Evolutionary conservation across 1,284 basidiomycete genomes (phyloP).

Genomic region (Pascua guehoae): DNA sequence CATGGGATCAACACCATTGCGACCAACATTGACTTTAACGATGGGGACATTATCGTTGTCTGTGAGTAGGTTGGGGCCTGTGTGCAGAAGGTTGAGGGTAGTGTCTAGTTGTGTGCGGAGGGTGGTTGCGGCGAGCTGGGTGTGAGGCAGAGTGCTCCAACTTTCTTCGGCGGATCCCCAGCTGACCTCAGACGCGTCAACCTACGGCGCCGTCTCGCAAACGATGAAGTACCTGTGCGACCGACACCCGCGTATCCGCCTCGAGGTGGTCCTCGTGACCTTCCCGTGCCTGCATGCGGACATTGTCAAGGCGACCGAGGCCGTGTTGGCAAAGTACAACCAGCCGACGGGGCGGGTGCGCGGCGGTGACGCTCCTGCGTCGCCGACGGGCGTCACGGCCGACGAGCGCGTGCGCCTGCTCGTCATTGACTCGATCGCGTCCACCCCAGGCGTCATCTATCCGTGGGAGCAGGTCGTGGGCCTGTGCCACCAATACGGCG

Average conservation of each 20-base stretch:
- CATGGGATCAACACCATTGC: constrained; percentile 66
- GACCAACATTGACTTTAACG: constrained; percentile 59
- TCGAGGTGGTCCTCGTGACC: constrained; percentile 56
- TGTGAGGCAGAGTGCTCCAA: not conserved
- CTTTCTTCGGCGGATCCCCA: not conserved
- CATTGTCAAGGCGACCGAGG: constrained; percentile 59
- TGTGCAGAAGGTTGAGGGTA: no score
- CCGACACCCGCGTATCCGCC: constrained; percentile 54
- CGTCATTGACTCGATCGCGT: constrained; percentile 69
- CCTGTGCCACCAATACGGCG: constrained; percentile 65
- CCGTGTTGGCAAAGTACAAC: constrained; percentile 46
- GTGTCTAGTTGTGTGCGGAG: no score
- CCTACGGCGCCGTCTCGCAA: constrained; percentile 61
- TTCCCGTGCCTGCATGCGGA: constrained; percentile 64
- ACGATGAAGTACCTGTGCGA: constrained; percentile 63
- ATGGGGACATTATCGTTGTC: constrained; percentile 55
- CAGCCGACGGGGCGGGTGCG: not conserved
- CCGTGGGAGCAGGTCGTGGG: constrained; percentile 76
- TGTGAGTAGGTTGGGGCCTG: constrained; percentile 43
- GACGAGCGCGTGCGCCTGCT: constrained; percentile 56
- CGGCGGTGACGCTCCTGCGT: constrained; percentile 11
- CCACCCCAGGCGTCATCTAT: constrained; percentile 63
- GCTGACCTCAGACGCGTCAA: constrained; percentile 57
- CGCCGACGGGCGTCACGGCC: constrained; percentile 26
- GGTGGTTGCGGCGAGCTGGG: no score